Base-by-base conservation (phyloP, 441 rosid species). In the Brassica hybrid region DNA sequence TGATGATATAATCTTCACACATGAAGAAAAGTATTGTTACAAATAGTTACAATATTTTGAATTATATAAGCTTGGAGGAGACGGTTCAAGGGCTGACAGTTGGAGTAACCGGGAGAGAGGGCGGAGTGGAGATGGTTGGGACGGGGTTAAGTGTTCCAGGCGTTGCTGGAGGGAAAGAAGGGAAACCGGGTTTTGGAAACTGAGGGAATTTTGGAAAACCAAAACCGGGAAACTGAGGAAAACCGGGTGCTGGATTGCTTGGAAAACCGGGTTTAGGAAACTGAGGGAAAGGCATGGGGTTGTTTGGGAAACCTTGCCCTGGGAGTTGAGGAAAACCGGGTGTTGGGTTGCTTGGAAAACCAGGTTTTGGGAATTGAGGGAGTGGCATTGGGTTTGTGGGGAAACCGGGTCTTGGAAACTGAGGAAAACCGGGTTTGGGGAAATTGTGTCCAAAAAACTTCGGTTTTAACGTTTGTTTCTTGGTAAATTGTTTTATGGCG, bases 261-360 rank as follows among this genome's bases (percentile, higher is more conserved):
- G 67, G 59, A 43, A 71, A 72, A 14, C 50, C 36, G 6, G 67
- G 74, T 16, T 17, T 34, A 0, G 19, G 64, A 10, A 67, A 43
- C 1, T 67, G 25, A 2, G 71, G 77, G 45, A 67, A 67, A 2
- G 10, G 30, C 25, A 18, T 71, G 2, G 75, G 75, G 21, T 41
- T 38, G 12, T 10, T 45, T 1, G 76, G 32, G 3, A 61, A 72
- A 48, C 36, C 36, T n/a, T 45, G 69, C 6, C 1, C 17, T 0
- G 78, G 73, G 1, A 75, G 32, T 6, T 45, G 48, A 25, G 67
- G 74, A 21, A 66, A 61, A 61, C 75, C 54, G 5, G 67, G 74
- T 12, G 13, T 76, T 0, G 73, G 61, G 9, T 23, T 71, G 41
- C 0, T 54, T 2, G 67, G 74, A 21, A 66, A 61, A 61, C 75